A percentile compares a stretch with the other conserved stretches of the same genome.
Evolutionary conservation across 805 yeast species (phyloP).

Genomic region (Ogataea degrootiae): DNA sequence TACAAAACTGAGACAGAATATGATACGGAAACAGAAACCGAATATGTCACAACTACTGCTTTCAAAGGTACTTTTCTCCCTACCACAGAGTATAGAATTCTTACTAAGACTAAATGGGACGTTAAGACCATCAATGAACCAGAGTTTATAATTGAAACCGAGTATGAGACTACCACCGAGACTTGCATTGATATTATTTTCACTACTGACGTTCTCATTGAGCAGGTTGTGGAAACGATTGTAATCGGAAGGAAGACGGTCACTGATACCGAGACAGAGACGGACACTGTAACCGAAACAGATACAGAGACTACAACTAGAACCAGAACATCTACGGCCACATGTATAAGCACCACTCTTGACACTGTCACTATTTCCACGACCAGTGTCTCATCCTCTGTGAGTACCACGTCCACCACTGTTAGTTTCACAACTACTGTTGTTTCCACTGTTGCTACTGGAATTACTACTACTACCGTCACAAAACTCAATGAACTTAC

Average conservation of each 20-base stretch:
- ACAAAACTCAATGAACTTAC: conserved; percentile 13
- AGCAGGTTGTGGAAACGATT: conserved; percentile 7
- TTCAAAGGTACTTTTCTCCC: conserved; percentile 14
- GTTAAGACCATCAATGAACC: conserved; percentile 6
- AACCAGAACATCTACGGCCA: neutral
- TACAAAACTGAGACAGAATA: conserved; percentile 8
- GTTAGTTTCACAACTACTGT: conserved; percentile 4
- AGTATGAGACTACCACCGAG: conserved; percentile 13
- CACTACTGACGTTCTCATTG: conserved; percentile 13
- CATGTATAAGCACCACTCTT: neutral
- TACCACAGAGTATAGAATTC: conserved; percentile 13
- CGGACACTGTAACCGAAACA: conserved; percentile 10
- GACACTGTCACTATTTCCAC: conserved; percentile 6
- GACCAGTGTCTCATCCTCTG: conserved; percentile 4
- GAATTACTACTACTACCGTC: conserved; percentile 9
- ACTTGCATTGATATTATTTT: conserved; percentile 11
- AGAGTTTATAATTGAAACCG: conserved; percentile 11
- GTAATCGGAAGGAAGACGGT: conserved; percentile 15
- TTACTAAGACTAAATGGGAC: conserved; percentile 18
- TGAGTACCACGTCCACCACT: conserved; percentile 6
- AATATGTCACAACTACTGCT: conserved; percentile 15
- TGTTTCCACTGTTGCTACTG: conserved; percentile 4
- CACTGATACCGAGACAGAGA: conserved; percentile 11
- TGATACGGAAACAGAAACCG: conserved; percentile 15
- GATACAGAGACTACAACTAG: conserved; percentile 8